Evolutionary conservation across 805 yeast species (phyloP).

Genomic region (Jamesozyma lodderae): DNA sequence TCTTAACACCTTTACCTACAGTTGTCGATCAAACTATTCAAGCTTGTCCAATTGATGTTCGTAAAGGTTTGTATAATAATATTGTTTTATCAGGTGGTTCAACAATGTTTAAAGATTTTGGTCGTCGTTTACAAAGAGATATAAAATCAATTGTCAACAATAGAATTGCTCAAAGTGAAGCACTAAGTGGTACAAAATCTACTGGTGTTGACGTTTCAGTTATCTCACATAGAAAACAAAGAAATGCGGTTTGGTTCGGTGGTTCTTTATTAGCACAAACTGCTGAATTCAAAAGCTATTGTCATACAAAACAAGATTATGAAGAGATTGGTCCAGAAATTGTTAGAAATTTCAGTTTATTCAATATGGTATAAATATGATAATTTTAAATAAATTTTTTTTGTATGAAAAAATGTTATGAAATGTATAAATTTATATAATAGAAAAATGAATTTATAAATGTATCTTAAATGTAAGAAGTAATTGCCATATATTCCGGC

Average conservation of each 20-base stretch:
- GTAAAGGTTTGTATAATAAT: constrained; percentile 91
- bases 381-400: neutral
- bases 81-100: constrained; percentile 97
- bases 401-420: neutral
- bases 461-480: too few species aligned
- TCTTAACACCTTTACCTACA: constrained; percentile 90
- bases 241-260: constrained; percentile 99
- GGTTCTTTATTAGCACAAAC: constrained; percentile 96
- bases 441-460: too few species aligned
- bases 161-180: constrained; percentile 76
- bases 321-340: constrained; percentile 97
- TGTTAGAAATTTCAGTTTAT: constrained; percentile 92
- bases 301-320: constrained; percentile 94
- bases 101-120: constrained; percentile 97
- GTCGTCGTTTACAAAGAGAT: constrained; percentile 95
- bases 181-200: constrained; percentile 60
- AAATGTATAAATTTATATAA: too few species aligned
- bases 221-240: constrained; percentile 91
- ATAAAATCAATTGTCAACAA: constrained; percentile 78
- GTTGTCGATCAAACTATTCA: constrained; percentile 94
- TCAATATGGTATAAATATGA: constrained; percentile 68
- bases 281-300: constrained; percentile 88
- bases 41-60: constrained; percentile 92
- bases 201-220: constrained; percentile 97
- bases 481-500: too few species aligned